Base-by-base conservation (phyloP, 768 basidiomycete genomes). In the Phlebiopsis flavidoalba region DNA sequence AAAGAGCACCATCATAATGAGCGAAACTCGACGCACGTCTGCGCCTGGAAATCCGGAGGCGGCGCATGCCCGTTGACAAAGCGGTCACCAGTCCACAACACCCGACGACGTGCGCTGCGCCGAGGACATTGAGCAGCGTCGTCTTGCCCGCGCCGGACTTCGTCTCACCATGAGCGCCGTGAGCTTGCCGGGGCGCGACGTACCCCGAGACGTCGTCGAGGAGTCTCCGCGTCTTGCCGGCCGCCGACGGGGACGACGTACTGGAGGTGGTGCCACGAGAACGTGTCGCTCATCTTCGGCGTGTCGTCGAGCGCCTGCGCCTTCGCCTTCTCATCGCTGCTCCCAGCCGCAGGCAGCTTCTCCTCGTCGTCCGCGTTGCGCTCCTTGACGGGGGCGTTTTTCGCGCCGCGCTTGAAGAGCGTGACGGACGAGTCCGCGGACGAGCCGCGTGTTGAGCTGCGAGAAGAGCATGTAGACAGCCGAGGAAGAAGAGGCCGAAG, bases 121-220 rank as follows among this genome's bases (percentile, higher is more conserved):
- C n/a, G 8, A 80, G 67, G 66, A 73, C 86, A 74, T 76, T 80
- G 62, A 76, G 76, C 60, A 74, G 77, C 63, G 78, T 87, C 64
- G 77, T 84, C 78, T 73, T 83, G 65, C 80, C 86, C 60, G 73
- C 82, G 57, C 74, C 79, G 53, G 69, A 83, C 26, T 31, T n/a
- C 26, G 26, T 6, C 74, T 74, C 85, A 57, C 80, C 93, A 91
- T 87, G 93, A 66, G 85, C 79, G 55, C 88, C 89, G 0, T 88
- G 90, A 60, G 93, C 71, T 60, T 79, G 92, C 5, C 93, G 92
- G 0, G 92, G 93, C 14, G 83, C 83, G 24, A 92, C 91, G 70
- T 83, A 94, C 0, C 92, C 92, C 33, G 85, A 88, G 11, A 95
- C 80, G 51, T 90, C 80, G 62, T 91, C 81, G 58, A 93, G 75